Base-by-base conservation (phyloP, 139 green algal genomes). In the Marvania coccoides region DNA sequence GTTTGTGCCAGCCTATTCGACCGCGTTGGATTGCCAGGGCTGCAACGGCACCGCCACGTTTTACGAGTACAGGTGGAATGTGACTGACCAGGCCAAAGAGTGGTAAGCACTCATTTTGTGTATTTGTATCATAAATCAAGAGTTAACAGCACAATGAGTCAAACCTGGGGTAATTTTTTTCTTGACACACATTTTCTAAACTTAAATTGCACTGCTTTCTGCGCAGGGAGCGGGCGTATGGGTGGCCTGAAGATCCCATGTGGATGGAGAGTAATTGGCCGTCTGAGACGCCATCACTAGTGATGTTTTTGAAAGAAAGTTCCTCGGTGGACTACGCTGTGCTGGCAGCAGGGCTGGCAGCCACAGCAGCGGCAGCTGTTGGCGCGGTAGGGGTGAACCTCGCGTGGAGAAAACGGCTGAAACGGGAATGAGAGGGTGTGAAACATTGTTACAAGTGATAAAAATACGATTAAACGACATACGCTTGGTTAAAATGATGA, bases 201-300 rank as follows among this genome's bases (percentile, higher is more conserved):
- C 14, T 19, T 10, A 14, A 6, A 14, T 30, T 29, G 10, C 46
- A 54, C 12, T 54, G 0, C 12, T 9, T n/a, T 33, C 33, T 4
- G 8, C 36, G 55, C 65, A 72, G 70, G 85, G 74, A 81, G 46
- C 8, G 3, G 19, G 23, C 37, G 47, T 53, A 72, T 46, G 63
- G 38, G 23, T 91, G 85, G 85, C 85, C 85, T 0, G 3, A 37
- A 0, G 85, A 92, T 37, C 73, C 78, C 1, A 54, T 85, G 45
- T 91, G 83, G 84, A 70, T 71, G 2, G 85, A 92, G 63, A 86
- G 75, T 65, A 82, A 88, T 62, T 92, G 85, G 85, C 78, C 78
- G 0, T 3, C 8, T 2, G 61, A 36, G 2, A 72, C 73, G 40
- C 84, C 81, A 0, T 42, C 35, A n/a, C 26, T 90, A 7, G 61